Base-by-base conservation (phyloP, 805 yeast species). In the Ogataea degrootiae region DNA sequence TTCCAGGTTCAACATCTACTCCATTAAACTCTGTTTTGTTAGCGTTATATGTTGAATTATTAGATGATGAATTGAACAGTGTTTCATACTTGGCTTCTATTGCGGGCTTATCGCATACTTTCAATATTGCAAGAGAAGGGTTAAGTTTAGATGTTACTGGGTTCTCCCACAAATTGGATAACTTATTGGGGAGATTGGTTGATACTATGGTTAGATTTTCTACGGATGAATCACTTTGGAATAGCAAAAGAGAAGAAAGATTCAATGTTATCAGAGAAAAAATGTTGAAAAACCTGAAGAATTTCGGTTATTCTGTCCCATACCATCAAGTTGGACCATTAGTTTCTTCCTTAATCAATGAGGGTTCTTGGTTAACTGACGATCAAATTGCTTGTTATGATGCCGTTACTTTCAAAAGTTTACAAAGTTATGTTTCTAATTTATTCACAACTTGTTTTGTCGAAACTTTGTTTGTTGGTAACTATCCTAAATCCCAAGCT, bases 381-480 rank as follows among this genome's bases (percentile, higher is more conserved):
- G 92, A 84, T 52, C 84, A 83, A 61, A 56, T 81, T 23, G 69
- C 69, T 2, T 79, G 75, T 34, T 58, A 62, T n/a, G 71, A 15
- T 73, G 76, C 56, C 71, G 76, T 31, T 79, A 82, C 48, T 62
- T 90, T 40, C 58, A 60, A 41, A 58, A 69, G 21, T 15, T 44
- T 67, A 35, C 53, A 53, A 22, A 50, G 51, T 35, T 84, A 82
- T 59, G 67, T 77, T 9, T 75, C 77, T 14, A 69, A 77, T 33
- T 69, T 88, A 57, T 70, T 73, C 44, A 70, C 75, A 26, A 87
- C 86, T 34, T 69, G 82, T 26, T 85, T 80, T 57, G 69, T 80
- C 19, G 96, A 91, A 66, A 70, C 80, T n/a, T 73, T 89, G 40
- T 79, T 84, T 15, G 80, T 80, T 51, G 99, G 99, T 35, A 94